These are phyloP conservation scores for Solanum microdontum DNA, from an alignment of 257 asterid species.

Conservation along the genomic window DNA sequence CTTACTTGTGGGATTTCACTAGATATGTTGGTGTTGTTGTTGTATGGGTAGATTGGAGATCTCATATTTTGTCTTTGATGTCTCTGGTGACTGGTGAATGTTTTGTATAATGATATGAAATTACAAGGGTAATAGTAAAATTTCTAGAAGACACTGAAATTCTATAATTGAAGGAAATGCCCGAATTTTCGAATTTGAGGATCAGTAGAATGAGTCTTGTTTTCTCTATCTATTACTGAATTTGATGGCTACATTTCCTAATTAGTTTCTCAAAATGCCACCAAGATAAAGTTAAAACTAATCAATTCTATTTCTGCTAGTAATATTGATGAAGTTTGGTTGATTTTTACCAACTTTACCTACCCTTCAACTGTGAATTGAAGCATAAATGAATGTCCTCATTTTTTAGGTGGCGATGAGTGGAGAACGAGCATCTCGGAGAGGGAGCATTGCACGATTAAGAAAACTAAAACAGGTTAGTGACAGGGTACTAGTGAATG, in stretches of 20 bases:
- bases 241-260: background rate
- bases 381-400: conserved; percentile 5
- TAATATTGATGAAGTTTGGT: background rate
- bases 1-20: background rate
- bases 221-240: background rate
- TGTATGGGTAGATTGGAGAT: background rate
- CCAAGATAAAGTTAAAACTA: background rate
- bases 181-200: background rate
- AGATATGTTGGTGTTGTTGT: background rate
- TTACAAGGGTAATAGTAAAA: background rate
- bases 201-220: background rate
- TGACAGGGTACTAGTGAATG: background rate
- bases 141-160: background rate
- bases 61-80: background rate
- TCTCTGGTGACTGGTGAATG: background rate
- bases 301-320: background rate
- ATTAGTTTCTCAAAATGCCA: background rate
- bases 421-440: conserved; percentile 85
- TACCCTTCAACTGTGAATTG: conserved; percentile 7
- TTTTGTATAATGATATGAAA: background rate
- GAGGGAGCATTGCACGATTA: conserved; percentile 64
- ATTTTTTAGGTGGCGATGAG: conserved; percentile 52
- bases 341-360: background rate
- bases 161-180: background rate
- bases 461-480: conserved; percentile 76